Evolutionary conservation across 1,139 yeast species (phyloP).

Genomic region (Scheffersomyces segobiensis): DNA sequence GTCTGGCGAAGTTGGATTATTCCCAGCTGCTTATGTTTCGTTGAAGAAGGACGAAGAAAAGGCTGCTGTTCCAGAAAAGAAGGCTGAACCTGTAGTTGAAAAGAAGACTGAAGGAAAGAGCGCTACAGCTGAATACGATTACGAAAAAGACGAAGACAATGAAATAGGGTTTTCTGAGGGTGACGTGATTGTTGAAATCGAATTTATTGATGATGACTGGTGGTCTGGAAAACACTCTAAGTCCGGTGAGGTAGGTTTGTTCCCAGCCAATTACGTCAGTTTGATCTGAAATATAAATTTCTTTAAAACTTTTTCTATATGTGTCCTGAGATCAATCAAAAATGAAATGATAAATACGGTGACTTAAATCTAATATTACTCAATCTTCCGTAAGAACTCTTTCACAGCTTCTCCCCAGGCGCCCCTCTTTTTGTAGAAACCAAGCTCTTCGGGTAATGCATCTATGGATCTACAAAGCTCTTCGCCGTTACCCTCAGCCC

Average conservation of each 20-base stretch:
- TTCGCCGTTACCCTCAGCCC: constrained; percentile 34
- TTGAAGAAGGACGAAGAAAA: constrained; percentile 30
- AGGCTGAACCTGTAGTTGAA: constrained; percentile 11
- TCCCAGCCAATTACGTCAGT: constrained; percentile 87
- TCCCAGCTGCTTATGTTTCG: constrained; percentile 72
- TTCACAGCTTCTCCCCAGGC: constrained; percentile 70
- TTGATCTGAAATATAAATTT: constrained; percentile 24
- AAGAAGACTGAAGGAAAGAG: constrained; percentile 39
- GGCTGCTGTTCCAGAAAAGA: constrained; percentile 17
- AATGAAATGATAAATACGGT: neutral
- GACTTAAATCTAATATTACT: neutral
- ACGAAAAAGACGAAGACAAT: constrained; percentile 88
- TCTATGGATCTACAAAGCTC: constrained; percentile 61
- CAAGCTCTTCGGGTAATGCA: constrained; percentile 56
- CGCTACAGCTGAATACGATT: constrained; percentile 82
- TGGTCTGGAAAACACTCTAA: constrained; percentile 77
- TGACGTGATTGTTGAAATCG: constrained; percentile 77
- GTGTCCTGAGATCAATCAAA: neutral
- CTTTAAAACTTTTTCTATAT: neutral
- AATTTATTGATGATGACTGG: constrained; percentile 94
- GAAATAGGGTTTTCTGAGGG: constrained; percentile 78
- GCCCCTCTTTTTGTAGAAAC: constrained; percentile 57
- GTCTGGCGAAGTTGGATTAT: constrained; percentile 65
- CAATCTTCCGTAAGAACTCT: constrained; percentile 30
- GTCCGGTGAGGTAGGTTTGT: constrained; percentile 75